Conservation (phyloP, 805 yeast genomes). For the Pichia manshurica region DNA sequence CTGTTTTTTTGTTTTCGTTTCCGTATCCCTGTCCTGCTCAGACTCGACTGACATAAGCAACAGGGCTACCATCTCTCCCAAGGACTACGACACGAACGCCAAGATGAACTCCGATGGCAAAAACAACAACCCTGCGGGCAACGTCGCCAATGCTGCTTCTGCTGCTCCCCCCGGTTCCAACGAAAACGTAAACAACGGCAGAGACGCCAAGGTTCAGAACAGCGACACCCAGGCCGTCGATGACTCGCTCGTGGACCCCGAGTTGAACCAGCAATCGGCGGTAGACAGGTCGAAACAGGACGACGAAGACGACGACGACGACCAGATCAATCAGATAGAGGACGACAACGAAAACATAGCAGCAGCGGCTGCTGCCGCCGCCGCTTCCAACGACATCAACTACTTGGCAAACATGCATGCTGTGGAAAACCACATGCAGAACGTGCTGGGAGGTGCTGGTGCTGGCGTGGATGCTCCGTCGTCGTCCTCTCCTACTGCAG, state of each 20-base stretch:
- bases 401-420: neutral
- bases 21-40: too few species aligned
- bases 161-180: slow-evolving; percentile 29
- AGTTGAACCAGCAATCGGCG: slow-evolving; percentile 7
- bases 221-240: neutral
- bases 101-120: neutral
- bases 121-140: neutral
- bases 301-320: slow-evolving; percentile 1
- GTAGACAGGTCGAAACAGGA: neutral
- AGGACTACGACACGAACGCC: neutral
- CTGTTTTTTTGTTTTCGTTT: too few species aligned
- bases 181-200: neutral
- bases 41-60: slow-evolving; percentile 1
- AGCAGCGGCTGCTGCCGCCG: neutral
- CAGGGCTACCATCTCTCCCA: neutral
- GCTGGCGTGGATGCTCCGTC: too few species aligned
- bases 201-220: neutral
- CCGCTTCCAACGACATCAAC: neutral
- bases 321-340: neutral
- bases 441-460: neutral
- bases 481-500: too few species aligned
- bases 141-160: slow-evolving; percentile 28
- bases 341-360: neutral
- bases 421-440: slow-evolving; percentile 2
- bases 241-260: slow-evolving; percentile 9